Conservation (phyloP, 352 stramenopile species). For the Phytophthora multivora region DNA sequence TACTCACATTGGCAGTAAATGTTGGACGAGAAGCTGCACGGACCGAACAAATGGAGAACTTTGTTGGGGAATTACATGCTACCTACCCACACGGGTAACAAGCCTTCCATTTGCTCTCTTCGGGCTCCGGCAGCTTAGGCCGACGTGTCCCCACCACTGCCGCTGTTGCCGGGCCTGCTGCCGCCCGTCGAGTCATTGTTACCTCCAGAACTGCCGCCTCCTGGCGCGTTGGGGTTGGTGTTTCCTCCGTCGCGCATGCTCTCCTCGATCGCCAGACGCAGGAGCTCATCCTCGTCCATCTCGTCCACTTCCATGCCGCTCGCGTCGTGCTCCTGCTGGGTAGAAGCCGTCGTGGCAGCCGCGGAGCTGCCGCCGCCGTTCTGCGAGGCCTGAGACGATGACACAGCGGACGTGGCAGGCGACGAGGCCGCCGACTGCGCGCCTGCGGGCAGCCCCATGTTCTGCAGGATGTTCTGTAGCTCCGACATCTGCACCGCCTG, state of each 20-base stretch:
- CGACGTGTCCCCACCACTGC: constrained; percentile 45
- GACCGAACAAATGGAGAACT: constrained; percentile 34
- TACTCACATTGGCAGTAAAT: constrained; percentile 32
- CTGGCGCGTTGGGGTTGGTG: constrained; percentile 40
- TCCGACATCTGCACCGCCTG: constrained; percentile 85
- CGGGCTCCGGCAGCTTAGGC: constrained; percentile 35
- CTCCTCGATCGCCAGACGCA: constrained; percentile 86
- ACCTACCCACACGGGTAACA: constrained; percentile 37
- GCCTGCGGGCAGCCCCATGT: constrained; percentile 83
- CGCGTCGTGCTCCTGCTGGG: constrained; percentile 78
- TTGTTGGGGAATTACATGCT: constrained; percentile 46
- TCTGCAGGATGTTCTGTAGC: constrained; percentile 88
- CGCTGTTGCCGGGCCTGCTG: constrained; percentile 39
- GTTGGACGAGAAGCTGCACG: constrained; percentile 12
- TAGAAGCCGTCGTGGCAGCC: constrained; percentile 73
- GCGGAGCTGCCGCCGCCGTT: constrained; percentile 70
- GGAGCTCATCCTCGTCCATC: constrained; percentile 86
- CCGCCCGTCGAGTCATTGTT: constrained; percentile 40
- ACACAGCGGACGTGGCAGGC: constrained; percentile 72
- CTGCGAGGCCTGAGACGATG: constrained; percentile 74
- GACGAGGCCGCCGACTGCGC: constrained; percentile 71
- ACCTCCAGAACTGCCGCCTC: constrained; percentile 42
- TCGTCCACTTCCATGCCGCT: constrained; percentile 85
- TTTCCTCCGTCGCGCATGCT: constrained; percentile 79
- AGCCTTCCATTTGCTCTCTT: constrained; percentile 25